Percentiles rank a stretch among this genome's conserved stretches.
phyloP scores from a whole-genome alignment of 2,329 filamentous ascomycete genomes.

The Lachnellula subtilissima region DNA sequence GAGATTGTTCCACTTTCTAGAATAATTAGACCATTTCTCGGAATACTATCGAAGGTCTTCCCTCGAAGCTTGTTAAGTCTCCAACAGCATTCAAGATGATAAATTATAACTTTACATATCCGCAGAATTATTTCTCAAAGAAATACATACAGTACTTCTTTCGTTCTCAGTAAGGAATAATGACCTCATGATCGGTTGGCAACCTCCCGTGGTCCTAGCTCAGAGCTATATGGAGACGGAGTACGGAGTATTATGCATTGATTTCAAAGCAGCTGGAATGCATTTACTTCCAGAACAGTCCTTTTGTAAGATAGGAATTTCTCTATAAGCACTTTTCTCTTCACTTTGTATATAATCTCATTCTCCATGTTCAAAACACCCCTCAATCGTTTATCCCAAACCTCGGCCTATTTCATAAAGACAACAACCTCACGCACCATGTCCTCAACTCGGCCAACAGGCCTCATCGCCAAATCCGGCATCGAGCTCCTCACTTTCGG shows the following conservation, averaged over 20 bases:
- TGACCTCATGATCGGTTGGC: constrained; percentile 3
- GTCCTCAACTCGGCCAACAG: constrained; percentile 39
- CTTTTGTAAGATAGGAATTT: not conserved
- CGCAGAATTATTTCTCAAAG: not conserved
- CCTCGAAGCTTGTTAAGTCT: too few relatives aligned
- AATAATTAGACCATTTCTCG: too few relatives aligned
- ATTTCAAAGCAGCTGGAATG: not conserved
- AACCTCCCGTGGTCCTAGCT: not conserved
- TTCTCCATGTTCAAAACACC: constrained; percentile 24
- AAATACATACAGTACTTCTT: not conserved
- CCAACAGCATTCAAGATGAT: too few relatives aligned
- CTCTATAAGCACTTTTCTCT: not conserved
- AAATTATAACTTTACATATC: too few relatives aligned
- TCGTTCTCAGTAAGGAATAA: not conserved
- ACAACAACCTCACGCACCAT: constrained; percentile 14
- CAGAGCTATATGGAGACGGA: not conserved
- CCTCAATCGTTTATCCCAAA: constrained; percentile 22
- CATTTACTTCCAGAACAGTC: not conserved
- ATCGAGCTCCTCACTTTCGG: constrained; percentile 60
- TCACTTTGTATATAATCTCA: not conserved
- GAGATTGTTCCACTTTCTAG: too few relatives aligned
- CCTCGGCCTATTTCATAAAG: constrained; percentile 17
- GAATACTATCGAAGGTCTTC: too few relatives aligned
- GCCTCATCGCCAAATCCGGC: constrained; percentile 56
- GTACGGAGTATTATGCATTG: not conserved